Evolutionary conservation across 441 rosid species (phyloP).

Genomic region (Adansonia gregorii): DNA sequence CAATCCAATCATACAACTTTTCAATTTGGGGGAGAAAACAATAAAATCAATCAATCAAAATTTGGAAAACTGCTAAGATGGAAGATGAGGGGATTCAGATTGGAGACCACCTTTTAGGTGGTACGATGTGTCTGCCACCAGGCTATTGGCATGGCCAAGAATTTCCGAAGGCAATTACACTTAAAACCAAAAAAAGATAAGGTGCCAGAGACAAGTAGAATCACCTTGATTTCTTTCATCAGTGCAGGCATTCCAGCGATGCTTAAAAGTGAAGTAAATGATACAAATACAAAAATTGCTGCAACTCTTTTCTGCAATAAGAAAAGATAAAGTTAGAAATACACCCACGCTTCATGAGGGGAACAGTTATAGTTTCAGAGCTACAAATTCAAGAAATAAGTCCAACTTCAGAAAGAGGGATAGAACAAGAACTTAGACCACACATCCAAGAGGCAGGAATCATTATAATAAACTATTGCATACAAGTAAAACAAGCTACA

Average conservation of each 20-base stretch:
- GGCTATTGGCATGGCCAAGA: neutral
- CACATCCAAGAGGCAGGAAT: neutral
- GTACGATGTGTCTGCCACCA: neutral
- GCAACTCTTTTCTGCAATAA: constrained; percentile 86
- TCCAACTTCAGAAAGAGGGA: neutral
- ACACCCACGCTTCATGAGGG: neutral
- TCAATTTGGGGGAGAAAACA: neutral
- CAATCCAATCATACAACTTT: neutral
- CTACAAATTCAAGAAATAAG: neutral
- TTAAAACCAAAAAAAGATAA: neutral
- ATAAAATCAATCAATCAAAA: neutral
- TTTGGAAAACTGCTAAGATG: neutral
- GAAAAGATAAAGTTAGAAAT: constrained; percentile 27
- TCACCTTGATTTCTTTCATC: constrained; percentile 83
- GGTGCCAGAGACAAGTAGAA: neutral
- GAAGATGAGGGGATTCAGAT: constrained; percentile 1
- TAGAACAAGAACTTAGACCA: neutral
- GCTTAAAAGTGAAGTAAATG: constrained; percentile 89
- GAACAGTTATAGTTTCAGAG: neutral
- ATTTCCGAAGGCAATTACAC: neutral
- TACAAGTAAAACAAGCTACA: neutral
- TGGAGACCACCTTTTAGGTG: neutral
- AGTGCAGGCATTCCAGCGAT: constrained; percentile 80
- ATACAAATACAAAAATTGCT: constrained; percentile 79
- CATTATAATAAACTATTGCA: constrained; percentile 10